Evolutionary conservation across 768 basidiomycete genomes (phyloP).

Genomic region (Pseudohyphozyma bogoriensis): DNA sequence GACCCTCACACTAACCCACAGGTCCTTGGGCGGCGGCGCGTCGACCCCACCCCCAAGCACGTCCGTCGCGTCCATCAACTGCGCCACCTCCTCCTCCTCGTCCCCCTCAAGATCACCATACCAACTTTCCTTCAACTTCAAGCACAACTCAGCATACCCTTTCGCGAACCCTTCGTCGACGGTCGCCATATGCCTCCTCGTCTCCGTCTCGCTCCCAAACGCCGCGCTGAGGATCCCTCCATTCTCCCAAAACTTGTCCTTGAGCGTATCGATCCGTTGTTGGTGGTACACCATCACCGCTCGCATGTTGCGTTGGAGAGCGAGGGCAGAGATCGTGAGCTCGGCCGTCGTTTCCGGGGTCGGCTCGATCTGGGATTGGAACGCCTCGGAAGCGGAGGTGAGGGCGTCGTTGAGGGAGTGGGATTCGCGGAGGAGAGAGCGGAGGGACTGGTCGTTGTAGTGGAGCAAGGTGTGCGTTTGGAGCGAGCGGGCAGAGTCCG

Average conservation of each 20-base stretch:
- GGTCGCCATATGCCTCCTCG: constrained; percentile 21
- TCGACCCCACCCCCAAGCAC: constrained; percentile 39
- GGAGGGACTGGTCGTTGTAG: constrained; percentile 81
- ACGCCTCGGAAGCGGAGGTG: constrained; percentile 18
- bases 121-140: constrained; percentile 22
- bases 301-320: constrained; percentile 87
- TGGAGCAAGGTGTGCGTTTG: constrained; percentile 74
- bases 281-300: constrained; percentile 86
- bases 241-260: constrained; percentile 78
- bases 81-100: constrained; percentile 2
- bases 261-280: constrained; percentile 71
- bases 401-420: constrained; percentile 54
- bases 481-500: constrained; percentile 75
- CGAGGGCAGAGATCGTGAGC: constrained; percentile 75
- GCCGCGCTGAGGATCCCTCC: constrained; percentile 80
- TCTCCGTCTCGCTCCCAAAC: constrained; percentile 51
- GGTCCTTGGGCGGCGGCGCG: constrained; percentile 63
- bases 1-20: constrained; percentile 78
- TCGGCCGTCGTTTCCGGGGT: constrained; percentile 32
- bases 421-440: constrained; percentile 78
- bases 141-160: constrained; percentile 24
- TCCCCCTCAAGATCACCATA: constrained; percentile 18
- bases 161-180: constrained; percentile 25
- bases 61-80: constrained; percentile 50
- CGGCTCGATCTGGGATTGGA: neutral